A percentile compares a stretch with the other conserved stretches of the same genome.
phyloP scores from a whole-genome alignment of 2,329 filamentous ascomycete genomes.

The Rasamsonia emersonii region DNA sequence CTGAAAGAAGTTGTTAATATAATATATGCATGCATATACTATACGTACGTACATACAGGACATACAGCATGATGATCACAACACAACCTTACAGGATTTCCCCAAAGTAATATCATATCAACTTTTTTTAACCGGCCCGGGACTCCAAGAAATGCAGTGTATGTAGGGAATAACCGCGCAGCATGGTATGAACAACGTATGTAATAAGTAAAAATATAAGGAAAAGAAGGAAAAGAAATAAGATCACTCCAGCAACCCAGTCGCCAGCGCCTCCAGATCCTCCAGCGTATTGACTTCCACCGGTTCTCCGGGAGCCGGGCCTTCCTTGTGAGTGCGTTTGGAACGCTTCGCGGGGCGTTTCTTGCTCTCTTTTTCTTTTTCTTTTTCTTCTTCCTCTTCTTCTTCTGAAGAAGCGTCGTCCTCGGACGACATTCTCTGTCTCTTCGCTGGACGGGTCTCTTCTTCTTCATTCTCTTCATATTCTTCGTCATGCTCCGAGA shows the following conservation, averaged over 20 bases:
- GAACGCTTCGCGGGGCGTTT: conserved; percentile 18
- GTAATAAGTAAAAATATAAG: conserved; percentile 17
- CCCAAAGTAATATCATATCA: too few species aligned
- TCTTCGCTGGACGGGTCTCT: conserved; percentile 28
- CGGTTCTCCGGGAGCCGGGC: conserved; percentile 14
- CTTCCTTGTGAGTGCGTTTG: conserved; percentile 12
- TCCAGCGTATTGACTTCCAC: conserved; percentile 35
- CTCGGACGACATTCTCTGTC: conserved; percentile 32
- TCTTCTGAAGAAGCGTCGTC: conserved; percentile 16
- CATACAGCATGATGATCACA: too few species aligned
- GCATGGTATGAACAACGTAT: conserved; percentile 18
- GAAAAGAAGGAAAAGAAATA: conserved; percentile 9
- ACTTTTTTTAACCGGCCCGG: too few species aligned
- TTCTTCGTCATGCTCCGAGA: too few species aligned
- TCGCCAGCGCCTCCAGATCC: conserved; percentile 40
- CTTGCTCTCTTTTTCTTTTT: conserved; percentile 16
- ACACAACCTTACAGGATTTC: too few species aligned
- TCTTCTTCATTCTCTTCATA: conserved; percentile 11
- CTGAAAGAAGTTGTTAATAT: too few species aligned
- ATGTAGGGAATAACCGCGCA: too few species aligned
- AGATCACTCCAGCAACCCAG: conserved; percentile 31
- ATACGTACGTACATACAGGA: too few species aligned
- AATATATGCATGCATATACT: too few species aligned
- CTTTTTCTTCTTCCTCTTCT: conserved; percentile 17
- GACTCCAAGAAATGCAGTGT: too few species aligned